Base-by-base conservation (phyloP, 345 rosid genomes). In the Gossypium ekmanianum region DNA sequence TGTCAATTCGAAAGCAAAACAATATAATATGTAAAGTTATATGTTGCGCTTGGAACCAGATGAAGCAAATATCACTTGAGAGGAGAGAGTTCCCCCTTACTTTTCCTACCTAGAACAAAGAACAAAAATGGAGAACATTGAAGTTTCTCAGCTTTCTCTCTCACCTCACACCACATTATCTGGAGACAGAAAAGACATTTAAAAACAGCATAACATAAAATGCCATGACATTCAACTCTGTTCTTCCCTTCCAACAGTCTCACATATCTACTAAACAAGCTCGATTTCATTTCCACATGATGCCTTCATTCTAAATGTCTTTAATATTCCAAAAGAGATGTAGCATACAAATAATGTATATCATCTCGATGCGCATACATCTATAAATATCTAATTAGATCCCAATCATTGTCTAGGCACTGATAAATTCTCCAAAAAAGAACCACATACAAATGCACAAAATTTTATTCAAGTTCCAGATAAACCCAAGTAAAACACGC, bases 281-380 rank as follows among this genome's bases (percentile, higher is more conserved):
- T 69, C 59, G 26, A 50, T 50, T 69, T 27, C 24, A 68, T 16
- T 48, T 16, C 73, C 73, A 69, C 17, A 51, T 4, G 67, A 20
- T 62, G 34, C 67, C 29, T 6, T 29, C 61, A 51, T 26, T 27
- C 67, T 17, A 29, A 51, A 69, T 17, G 16, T 27, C 45, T 48
- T 16, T 39, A 22, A 69, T 14, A 62, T 14, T 44, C 61, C 73
- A 6, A 50, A 69, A 10, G 61, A 69, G 61, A 24, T 12, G 51
- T 10, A 69, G 22, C 61, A 51, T 10, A 29, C 56, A 41, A 10
- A 10, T 29, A 52, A 6, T n/a, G 34, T 17, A 29, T 9, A 50
- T 68, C 20, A 56, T 20, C 61, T 18, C 26, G 26, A 18, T 2
- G 61, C 4, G 20, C 10, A 26, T 56, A 22, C 26, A 56, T 20